Percentiles rank a stretch among this genome's conserved stretches.
These are phyloP conservation scores for Medicago arabica DNA, from an alignment of 306 rosid genomes.

Conservation along the genomic window DNA sequence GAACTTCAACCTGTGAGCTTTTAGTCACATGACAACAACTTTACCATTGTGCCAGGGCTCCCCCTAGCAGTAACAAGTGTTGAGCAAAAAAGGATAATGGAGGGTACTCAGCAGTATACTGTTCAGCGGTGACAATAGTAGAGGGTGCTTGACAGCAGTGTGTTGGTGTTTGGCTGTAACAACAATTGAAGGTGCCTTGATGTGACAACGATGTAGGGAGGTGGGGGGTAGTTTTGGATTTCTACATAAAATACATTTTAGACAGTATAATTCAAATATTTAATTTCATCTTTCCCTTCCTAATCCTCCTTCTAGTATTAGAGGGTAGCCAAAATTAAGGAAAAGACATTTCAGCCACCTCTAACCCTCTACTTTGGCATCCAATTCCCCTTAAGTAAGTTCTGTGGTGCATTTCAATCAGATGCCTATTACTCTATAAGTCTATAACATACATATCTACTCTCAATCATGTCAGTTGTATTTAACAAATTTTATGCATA, in stretches of 20 bases:
- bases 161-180: not conserved
- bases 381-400: not conserved
- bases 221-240: conserved; percentile 6
- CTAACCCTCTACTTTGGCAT: not conserved
- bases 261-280: not conserved
- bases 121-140: not conserved
- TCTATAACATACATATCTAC: conserved; percentile 16
- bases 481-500: not conserved
- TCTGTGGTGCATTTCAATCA: not conserved
- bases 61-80: not conserved
- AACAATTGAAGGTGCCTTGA: not conserved
- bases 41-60: no score
- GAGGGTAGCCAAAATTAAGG: not conserved
- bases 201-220: not conserved
- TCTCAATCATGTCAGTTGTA: conserved; percentile 32
- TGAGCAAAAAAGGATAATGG: not conserved
- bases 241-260: not conserved
- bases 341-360: not conserved
- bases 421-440: conserved; percentile 10
- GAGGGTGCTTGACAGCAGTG: not conserved
- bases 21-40: no score
- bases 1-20: no score
- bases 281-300: not conserved
- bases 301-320: not conserved
- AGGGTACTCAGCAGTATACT: not conserved